Evolutionary conservation across 2,329 filamentous ascomycete genomes (phyloP).

Genomic region (Xylariales sp.): DNA sequence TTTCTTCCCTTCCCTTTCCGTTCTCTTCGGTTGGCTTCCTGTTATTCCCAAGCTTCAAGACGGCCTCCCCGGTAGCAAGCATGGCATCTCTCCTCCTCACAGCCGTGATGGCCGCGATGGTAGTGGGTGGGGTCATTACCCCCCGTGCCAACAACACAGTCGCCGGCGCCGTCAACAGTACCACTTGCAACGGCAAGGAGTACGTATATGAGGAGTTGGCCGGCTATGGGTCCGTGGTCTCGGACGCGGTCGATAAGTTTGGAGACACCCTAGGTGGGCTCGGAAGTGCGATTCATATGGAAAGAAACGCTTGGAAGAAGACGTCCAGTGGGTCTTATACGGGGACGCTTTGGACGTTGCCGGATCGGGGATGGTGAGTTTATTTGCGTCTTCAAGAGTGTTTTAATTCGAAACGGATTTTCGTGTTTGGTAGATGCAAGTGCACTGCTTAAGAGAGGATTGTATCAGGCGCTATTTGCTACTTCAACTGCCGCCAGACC

Average conservation of each 20-base stretch:
- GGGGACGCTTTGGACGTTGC: constrained; percentile 58
- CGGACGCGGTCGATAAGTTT: constrained; percentile 58
- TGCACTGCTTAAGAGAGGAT: too few species aligned
- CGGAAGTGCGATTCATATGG: constrained; percentile 60
- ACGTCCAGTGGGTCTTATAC: constrained; percentile 47
- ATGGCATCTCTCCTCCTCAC: constrained; percentile 1
- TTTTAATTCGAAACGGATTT: neutral
- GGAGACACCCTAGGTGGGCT: constrained; percentile 66
- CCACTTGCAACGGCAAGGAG: constrained; percentile 51
- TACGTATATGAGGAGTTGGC: constrained; percentile 65
- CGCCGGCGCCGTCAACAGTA: constrained; percentile 18
- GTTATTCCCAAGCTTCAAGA: too few species aligned
- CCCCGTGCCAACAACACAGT: neutral
- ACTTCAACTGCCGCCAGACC: too few species aligned
- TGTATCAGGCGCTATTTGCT: too few species aligned
- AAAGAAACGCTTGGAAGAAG: constrained; percentile 50
- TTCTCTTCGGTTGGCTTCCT: too few species aligned
- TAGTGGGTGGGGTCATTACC: neutral
- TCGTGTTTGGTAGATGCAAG: neutral
- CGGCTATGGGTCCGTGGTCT: constrained; percentile 59
- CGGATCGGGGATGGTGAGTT: constrained; percentile 61
- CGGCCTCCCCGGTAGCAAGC: too few species aligned
- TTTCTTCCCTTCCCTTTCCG: too few species aligned
- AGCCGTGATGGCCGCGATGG: neutral
- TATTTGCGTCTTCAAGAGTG: neutral